These are phyloP conservation scores for Neocatenulostroma microsporum DNA, from an alignment of 2,329 filamentous ascomycete species.

Conservation along the genomic window DNA sequence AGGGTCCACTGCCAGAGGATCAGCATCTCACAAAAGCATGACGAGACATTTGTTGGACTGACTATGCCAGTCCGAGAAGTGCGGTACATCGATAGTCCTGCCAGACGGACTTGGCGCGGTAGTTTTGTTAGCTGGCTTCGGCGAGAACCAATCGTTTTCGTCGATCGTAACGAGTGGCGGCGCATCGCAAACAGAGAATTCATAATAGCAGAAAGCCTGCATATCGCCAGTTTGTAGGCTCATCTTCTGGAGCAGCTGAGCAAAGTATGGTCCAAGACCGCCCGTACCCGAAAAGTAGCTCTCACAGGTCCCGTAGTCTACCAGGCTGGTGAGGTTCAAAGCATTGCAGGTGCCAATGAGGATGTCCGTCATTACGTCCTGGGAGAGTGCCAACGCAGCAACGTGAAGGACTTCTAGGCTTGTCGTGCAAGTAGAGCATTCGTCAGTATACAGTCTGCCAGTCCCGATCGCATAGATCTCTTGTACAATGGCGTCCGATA, in stretches of 20 bases:
- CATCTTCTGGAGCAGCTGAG: constrained; percentile 3
- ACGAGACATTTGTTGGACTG: neutral
- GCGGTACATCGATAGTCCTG: constrained; percentile 2
- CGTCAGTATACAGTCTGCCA: neutral
- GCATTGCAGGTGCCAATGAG: constrained; percentile 1
- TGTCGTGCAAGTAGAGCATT: neutral
- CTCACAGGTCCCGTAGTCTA: neutral
- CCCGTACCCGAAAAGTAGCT: constrained; percentile 2
- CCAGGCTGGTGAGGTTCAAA: constrained; percentile 2
- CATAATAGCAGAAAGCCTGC: constrained; percentile 5
- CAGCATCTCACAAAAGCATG: neutral
- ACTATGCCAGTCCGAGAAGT: constrained; percentile 6
- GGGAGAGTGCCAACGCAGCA: neutral
- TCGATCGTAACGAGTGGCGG: neutral
- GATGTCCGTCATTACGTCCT: neutral
- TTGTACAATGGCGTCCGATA: neutral
- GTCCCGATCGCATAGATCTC: constrained; percentile 1
- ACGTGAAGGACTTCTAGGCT: constrained; percentile 3
- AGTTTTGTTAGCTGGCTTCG: constrained; percentile 4
- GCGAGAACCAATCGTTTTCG: constrained; percentile 3
- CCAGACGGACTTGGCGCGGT: constrained; percentile 1
- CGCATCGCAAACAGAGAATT: neutral
- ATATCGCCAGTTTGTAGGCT: constrained; percentile 3
- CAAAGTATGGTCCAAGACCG: constrained; percentile 5
- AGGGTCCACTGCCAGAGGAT: constrained; percentile 3